Evolutionary conservation across 768 basidiomycete genomes (phyloP).

Genomic region (Pholiota molesta): DNA sequence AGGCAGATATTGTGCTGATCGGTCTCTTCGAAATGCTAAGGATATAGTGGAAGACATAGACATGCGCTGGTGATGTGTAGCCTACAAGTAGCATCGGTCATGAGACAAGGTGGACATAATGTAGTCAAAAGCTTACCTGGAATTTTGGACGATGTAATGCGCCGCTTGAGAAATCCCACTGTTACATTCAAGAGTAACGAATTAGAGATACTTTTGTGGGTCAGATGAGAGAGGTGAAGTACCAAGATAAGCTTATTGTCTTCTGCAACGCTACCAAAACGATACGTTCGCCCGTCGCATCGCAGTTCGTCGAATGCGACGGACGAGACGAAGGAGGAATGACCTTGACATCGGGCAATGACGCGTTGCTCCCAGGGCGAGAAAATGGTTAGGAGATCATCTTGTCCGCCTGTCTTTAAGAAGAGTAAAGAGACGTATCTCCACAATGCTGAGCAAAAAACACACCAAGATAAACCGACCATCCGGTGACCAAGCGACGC

Average conservation of each 20-base stretch:
- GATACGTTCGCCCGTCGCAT: slow-evolving; percentile 88
- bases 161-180: slow-evolving; percentile 97
- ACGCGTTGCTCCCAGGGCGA: slow-evolving; percentile 94
- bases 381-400: slow-evolving; percentile 93
- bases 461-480: slow-evolving; percentile 86
- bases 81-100: slow-evolving; percentile 25
- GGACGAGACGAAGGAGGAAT: slow-evolving; percentile 90
- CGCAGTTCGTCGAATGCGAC: slow-evolving; percentile 90
- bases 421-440: not conserved
- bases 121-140: slow-evolving; percentile 40
- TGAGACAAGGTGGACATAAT: not conserved
- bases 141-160: slow-evolving; percentile 88
- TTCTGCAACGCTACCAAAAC: slow-evolving; percentile 96
- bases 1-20: slow-evolving; percentile 61
- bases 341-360: slow-evolving; percentile 95
- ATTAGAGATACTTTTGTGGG: slow-evolving; percentile 10
- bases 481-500: slow-evolving; percentile 95
- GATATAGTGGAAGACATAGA: slow-evolving; percentile 83
- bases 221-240: slow-evolving; percentile 24
- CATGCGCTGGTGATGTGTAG: slow-evolving; percentile 70
- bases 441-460: not conserved
- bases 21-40: slow-evolving; percentile 65
- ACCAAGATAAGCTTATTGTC: slow-evolving; percentile 95
- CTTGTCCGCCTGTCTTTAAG: slow-evolving; percentile 89
- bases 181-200: not conserved